Evolutionary conservation across 768 basidiomycete genomes (phyloP).

Genomic region (Flagelloscypha sp.): DNA sequence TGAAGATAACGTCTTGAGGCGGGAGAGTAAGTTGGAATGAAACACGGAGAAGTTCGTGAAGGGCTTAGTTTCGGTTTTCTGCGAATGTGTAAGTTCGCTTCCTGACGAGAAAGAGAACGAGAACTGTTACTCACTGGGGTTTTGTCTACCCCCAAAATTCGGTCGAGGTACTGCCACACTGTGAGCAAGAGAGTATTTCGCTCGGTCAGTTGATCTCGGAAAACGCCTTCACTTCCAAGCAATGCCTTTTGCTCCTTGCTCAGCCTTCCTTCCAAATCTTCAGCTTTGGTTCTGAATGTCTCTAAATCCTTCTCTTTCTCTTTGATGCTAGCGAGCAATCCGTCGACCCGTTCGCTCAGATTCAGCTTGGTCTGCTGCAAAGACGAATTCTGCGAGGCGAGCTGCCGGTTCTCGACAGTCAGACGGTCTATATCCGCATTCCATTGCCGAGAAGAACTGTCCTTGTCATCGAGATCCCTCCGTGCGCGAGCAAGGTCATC

Average conservation of each 20-base stretch:
- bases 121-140: constrained; percentile 60
- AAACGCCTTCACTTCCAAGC: constrained; percentile 66
- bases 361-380: constrained; percentile 86
- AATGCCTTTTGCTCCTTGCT: constrained; percentile 75
- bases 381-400: constrained; percentile 68
- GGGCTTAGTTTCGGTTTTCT: constrained; percentile 88
- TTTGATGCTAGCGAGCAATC: constrained; percentile 50
- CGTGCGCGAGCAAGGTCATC: constrained; percentile 67
- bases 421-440: constrained; percentile 69
- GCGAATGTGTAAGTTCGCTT: constrained; percentile 2
- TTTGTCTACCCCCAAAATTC: constrained; percentile 85
- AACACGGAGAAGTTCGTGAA: constrained; percentile 92
- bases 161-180: constrained; percentile 93
- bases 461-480: constrained; percentile 60
- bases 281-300: constrained; percentile 48
- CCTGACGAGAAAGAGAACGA: constrained; percentile 1
- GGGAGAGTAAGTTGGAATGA: constrained; percentile 86
- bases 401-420: constrained; percentile 72
- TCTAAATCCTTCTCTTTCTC: constrained; percentile 62
- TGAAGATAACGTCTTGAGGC: constrained; percentile 76
- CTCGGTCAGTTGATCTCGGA: constrained; percentile 88
- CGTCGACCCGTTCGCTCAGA: constrained; percentile 84
- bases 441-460: constrained; percentile 56
- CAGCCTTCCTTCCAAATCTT: constrained; percentile 72
- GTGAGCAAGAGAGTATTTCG: constrained; percentile 85